phyloP scores from a whole-genome alignment of 192 early-diverging fungal genomes.

The Dissophora globulifera region DNA sequence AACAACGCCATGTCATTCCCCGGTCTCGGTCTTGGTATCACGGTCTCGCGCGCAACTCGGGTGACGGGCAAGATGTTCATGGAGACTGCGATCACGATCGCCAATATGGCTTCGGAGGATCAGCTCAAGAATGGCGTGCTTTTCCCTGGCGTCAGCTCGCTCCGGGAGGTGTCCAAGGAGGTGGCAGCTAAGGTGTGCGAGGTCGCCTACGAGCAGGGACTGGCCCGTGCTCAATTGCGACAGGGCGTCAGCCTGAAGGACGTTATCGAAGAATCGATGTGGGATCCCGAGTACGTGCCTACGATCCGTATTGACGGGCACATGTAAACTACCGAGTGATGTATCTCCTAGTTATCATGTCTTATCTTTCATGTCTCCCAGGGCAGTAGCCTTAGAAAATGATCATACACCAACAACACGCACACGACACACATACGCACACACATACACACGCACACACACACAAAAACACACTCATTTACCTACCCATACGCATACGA shows the following conservation, averaged over 20 bases:
- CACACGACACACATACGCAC: not conserved
- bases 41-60: conserved; percentile 57
- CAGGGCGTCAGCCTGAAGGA: conserved; percentile 57
- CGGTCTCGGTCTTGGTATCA: conserved; percentile 65
- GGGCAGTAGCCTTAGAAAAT: not conserved
- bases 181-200: conserved; percentile 62
- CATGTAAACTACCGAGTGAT: conserved; percentile 15
- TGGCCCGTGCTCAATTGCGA: conserved; percentile 56
- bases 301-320: conserved; percentile 46
- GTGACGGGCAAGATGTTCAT: conserved; percentile 66
- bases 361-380: not conserved
- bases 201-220: conserved; percentile 61
- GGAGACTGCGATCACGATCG: conserved; percentile 63
- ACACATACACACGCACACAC: not conserved
- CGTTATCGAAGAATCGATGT: conserved; percentile 64
- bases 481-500: too few species aligned
- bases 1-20: conserved; percentile 68
- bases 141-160: conserved; percentile 60
- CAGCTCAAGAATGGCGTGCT: conserved; percentile 62
- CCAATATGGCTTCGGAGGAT: conserved; percentile 59
- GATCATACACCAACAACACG: not conserved
- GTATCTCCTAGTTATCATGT: not conserved
- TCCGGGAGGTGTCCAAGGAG: conserved; percentile 59
- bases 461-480: not conserved
- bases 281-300: conserved; percentile 63